Base-by-base conservation (phyloP, 169 alveolate species). In the Plasmodium malariae region DNA sequence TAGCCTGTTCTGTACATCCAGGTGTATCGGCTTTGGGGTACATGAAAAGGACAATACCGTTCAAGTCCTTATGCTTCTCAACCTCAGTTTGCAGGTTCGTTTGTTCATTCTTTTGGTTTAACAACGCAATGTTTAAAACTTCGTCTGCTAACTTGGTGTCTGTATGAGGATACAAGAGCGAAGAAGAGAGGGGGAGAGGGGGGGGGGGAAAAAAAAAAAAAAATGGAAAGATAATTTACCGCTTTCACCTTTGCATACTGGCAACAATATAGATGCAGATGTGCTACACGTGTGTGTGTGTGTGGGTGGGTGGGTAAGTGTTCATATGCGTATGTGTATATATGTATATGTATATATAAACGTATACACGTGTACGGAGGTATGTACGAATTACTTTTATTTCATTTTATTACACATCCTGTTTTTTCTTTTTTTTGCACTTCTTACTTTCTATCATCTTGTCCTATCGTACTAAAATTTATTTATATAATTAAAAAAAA, bases 21-120 rank as follows among this genome's bases (percentile, higher is more conserved):
- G 96, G 96, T 17, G 96, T 94, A 49, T 91, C 87, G 5, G 93
- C 95, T 19, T 93, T 88, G 0, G 96, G 96, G 37, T 91, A 94
- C 17, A 92, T 83, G 55, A 94, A 94, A 68, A 92, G 30, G 0
- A 92, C 96, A 17, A 92, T 26, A 19, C 96, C 96, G n/a, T 94
- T 92, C 85, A 62, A 48, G 17, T 69, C 90, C 4, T 43, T 69
- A 36, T 94, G 89, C 43, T 92, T 74, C 28, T 71, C 88, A 1
- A 94, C 28, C 55, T 88, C 74, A 40, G 59, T 65, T 40, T 72
- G 24, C 21, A 94, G 89, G 2, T 89, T 43, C 7, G 95, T 88
- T 48, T 86, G 74, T 17, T 87, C 92, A 26, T 67, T 72, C 0
- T 63, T 40, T 2, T 94, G 93, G 36, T 92, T 92, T 34, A 65